Percentiles rank a stretch among this genome's conserved stretches.
Conservation (phyloP, 2,329 filamentous ascomycete genomes). For the Coniochaeta hoffmannii region DNA sequence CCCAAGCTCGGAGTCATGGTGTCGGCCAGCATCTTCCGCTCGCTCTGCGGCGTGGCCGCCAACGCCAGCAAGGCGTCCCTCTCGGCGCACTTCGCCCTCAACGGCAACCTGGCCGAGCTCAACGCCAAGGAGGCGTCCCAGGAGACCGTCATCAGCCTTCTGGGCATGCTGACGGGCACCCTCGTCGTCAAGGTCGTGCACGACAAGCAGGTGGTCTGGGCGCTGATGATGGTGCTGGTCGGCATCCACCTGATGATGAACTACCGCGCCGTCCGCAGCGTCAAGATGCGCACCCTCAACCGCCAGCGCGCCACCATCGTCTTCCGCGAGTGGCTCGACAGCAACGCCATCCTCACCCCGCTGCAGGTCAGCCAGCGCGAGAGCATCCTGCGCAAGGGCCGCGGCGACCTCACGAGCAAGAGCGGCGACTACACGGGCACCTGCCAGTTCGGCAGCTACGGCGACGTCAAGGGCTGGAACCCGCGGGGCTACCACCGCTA, state of each 20-base stretch:
- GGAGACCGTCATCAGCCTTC: constrained; percentile 82
- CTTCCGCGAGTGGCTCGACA: constrained; percentile 51
- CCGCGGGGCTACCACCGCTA: constrained; percentile 25
- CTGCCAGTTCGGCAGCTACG: constrained; percentile 31
- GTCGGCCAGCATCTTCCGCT: constrained; percentile 41
- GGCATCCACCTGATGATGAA: constrained; percentile 76
- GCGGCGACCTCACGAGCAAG: constrained; percentile 33
- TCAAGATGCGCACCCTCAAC: constrained; percentile 79
- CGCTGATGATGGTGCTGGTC: constrained; percentile 63
- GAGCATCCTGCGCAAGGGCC: constrained; percentile 52
- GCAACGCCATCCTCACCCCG: constrained; percentile 50
- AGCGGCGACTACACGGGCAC: constrained; percentile 24
- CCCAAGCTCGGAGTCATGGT: constrained; percentile 44
- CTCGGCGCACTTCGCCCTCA: constrained; percentile 82
- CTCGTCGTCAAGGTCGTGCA: constrained; percentile 72
- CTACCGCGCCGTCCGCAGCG: constrained; percentile 74
- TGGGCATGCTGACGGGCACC: constrained; percentile 81
- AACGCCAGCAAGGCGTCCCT: constrained; percentile 85
- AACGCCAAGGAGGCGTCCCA: constrained; percentile 95
- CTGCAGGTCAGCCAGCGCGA: constrained; percentile 57
- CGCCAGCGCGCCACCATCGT: constrained; percentile 78
- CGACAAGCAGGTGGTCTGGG: constrained; percentile 65
- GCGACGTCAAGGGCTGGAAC: constrained; percentile 23
- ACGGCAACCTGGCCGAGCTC: constrained; percentile 83
- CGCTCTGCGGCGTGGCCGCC: constrained; percentile 81